phyloP scores from a whole-genome alignment of 2,329 filamentous ascomycete genomes.

The Paraconiothyrium brasiliense region DNA sequence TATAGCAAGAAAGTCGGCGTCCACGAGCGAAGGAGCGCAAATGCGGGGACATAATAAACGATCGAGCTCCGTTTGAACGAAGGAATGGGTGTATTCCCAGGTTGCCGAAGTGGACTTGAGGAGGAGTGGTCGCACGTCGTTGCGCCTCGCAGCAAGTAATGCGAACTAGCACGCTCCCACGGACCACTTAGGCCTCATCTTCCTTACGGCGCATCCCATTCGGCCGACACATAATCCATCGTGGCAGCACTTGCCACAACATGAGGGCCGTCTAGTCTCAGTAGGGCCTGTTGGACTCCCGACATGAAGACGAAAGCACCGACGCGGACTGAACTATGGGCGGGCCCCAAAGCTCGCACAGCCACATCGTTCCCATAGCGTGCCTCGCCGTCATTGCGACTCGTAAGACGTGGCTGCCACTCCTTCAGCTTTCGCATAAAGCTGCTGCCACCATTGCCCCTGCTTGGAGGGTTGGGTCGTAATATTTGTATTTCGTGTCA shows the following conservation, averaged over 20 bases:
- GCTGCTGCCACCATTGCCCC: constrained; percentile 8
- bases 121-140: constrained; percentile 1
- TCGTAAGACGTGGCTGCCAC: constrained; percentile 22
- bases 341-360: constrained; percentile 10
- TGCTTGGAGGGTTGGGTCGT: constrained; percentile 14
- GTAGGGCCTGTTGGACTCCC: constrained; percentile 7
- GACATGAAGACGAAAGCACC: neutral
- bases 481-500: constrained; percentile 1
- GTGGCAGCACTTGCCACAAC: constrained; percentile 1
- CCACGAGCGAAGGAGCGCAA: neutral
- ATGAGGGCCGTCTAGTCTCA: constrained; percentile 2
- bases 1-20: neutral
- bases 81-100: neutral
- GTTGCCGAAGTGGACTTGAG: neutral
- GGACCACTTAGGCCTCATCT: neutral
- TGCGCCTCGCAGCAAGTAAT: neutral
- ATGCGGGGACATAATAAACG: neutral
- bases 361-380: constrained; percentile 14
- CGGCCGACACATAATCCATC: constrained; percentile 9
- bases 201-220: constrained; percentile 4
- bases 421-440: constrained; percentile 27
- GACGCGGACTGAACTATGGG: constrained; percentile 13
- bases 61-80: neutral
- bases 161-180: constrained; percentile 8
- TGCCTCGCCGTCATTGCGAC: constrained; percentile 6